Evolutionary conservation across 2,329 filamentous ascomycete species (phyloP), one percentile per base, ranked within the genome.

Genomic region (Mycosphaerelloides madeirae): DNA sequence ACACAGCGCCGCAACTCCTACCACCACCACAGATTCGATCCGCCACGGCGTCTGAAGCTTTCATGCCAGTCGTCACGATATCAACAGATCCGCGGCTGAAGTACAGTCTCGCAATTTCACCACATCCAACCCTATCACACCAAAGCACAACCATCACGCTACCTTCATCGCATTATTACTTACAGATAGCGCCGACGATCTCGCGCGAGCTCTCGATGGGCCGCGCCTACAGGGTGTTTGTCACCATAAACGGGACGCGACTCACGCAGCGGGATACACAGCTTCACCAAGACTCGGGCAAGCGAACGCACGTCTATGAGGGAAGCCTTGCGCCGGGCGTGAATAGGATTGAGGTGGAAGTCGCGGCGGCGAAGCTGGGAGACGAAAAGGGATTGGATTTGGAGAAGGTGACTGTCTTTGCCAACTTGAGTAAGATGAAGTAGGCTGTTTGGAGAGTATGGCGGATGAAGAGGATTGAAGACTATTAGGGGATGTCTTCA

Each of bases 301-400:
- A 53, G 43, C 72, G 74, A 47, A 80, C 80, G 50, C 81, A 83
- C n/a, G 70, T 85, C 0, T 95, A 88, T 56, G 89, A 95, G 56
- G 77, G 82, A 6, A 78, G 78, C 40, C 70, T 95, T 20, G 75
- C 79, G 19, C 76, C 78, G 1, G 88, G 87, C 6, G 76, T 88
- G 39, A 95, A 93, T 55, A 77, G 83, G 35, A 77, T 95, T 39
- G 84, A 89, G 56, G 75, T 94, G 6, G 85, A 91, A 57, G 73
- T 91, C 46, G 79, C 89, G 52, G 86, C 87, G 33, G 56, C 59
- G 19, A 61, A 55, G 8, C 79, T 83, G 50, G 55, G 45, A 11
- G 52, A 51, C 25, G 48, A 46, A 32, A 57, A 55, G 50, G 56
- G 60, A 3, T 47, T 84, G 29, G 87, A 93, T 62, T 71, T 90